phyloP scores from a whole-genome alignment of 805 yeast genomes.

The Metschnikowia arizonensis region DNA sequence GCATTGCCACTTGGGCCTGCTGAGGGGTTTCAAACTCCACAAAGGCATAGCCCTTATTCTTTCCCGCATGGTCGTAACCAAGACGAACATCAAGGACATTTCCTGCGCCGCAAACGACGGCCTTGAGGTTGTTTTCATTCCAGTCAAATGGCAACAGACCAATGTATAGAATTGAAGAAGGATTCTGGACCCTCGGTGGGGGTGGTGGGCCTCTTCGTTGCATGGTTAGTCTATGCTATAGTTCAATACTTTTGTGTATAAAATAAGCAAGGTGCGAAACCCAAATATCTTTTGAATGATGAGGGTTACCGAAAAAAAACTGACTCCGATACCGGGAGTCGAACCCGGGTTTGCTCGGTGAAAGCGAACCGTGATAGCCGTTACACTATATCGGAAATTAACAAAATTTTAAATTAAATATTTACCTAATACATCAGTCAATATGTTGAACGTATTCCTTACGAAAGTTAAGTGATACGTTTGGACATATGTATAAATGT shows the following conservation, averaged over 20 bases:
- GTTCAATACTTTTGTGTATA: not conserved
- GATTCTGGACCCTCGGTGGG: slow-evolving; percentile 3
- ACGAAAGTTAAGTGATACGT: no score
- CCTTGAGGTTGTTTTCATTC: slow-evolving; percentile 59
- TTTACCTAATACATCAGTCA: no score
- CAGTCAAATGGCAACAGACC: slow-evolving; percentile 70
- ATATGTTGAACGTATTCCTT: no score
- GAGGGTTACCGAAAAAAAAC: slow-evolving; percentile 11
- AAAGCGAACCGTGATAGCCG: slow-evolving; percentile 83
- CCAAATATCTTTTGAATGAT: not conserved
- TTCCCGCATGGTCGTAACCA: slow-evolving; percentile 54
- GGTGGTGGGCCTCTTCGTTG: slow-evolving; percentile 9
- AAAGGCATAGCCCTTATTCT: slow-evolving; percentile 65
- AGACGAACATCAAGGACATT: slow-evolving; percentile 63
- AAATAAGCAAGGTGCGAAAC: slow-evolving; percentile 1
- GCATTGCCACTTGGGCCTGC: slow-evolving; percentile 50
- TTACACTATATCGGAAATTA: slow-evolving; percentile 69
- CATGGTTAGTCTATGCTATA: slow-evolving; percentile 1
- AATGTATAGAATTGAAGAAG: slow-evolving; percentile 48
- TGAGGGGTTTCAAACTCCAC: slow-evolving; percentile 51
- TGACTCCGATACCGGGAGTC: slow-evolving; percentile 79
- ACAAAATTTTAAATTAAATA: not conserved
- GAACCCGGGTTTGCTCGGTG: slow-evolving; percentile 85
- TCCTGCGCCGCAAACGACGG: slow-evolving; percentile 69
- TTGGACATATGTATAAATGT: no score